Conservation (phyloP, 805 yeast genomes). For the Schizosaccharomyces japonicus region DNA sequence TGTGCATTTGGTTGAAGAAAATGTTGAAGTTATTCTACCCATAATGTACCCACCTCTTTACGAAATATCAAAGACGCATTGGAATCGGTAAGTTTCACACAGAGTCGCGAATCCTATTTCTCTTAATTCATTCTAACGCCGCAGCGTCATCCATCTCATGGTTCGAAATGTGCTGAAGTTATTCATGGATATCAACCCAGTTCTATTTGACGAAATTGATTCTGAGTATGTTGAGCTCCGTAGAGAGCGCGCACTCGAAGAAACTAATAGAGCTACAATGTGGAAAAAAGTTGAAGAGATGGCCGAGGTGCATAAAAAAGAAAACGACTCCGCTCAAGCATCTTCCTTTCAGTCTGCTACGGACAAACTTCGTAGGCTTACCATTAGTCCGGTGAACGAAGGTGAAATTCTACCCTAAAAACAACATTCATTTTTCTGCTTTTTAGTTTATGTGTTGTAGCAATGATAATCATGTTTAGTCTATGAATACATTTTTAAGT, state of each 20-base stretch:
- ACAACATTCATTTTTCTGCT: too few relatives aligned
- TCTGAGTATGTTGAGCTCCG: conserved; percentile 15
- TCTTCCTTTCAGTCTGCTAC: neutral
- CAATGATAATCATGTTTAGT: too few relatives aligned
- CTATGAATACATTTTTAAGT: too few relatives aligned
- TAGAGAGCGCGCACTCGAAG: neutral
- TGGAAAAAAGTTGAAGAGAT: neutral
- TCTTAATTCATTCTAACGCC: neutral
- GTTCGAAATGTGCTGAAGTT: conserved; percentile 78
- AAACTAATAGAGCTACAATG: neutral
- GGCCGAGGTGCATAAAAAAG: neutral
- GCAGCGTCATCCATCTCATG: conserved; percentile 67
- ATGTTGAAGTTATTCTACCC: conserved; percentile 74
- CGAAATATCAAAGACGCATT: conserved; percentile 57
- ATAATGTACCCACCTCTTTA: conserved; percentile 74
- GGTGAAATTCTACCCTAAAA: too few relatives aligned
- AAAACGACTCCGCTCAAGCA: neutral
- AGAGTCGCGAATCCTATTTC: neutral
- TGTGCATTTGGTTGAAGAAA: conserved; percentile 65
- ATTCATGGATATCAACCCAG: conserved; percentile 80
- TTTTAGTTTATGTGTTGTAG: too few relatives aligned
- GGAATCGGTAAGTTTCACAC: conserved; percentile 29
- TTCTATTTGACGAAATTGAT: conserved; percentile 36
- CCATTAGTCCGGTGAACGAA: too few relatives aligned
- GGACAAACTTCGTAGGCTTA: too few relatives aligned